Evolutionary conservation across 2,329 filamentous ascomycete genomes (phyloP).

Genomic region (Sporothrix euskadiensis): DNA sequence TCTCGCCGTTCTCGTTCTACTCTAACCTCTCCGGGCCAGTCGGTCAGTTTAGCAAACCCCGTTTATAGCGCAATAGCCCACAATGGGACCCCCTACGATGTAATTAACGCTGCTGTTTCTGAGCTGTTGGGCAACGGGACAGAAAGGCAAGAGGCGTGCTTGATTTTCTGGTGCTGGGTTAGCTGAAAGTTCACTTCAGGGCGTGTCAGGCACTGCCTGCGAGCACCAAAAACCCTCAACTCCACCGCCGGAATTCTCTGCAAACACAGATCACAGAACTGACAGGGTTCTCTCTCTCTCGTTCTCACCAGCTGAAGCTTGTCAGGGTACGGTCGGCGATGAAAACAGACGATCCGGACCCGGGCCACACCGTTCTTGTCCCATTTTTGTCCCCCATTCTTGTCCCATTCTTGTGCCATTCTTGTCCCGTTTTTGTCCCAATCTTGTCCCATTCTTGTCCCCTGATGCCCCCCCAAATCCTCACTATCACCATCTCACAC

Average conservation of each 20-base stretch:
- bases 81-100: conserved; percentile 14
- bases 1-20: not conserved
- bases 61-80: conserved; percentile 13
- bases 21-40: not conserved
- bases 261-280: not conserved
- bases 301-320: not conserved
- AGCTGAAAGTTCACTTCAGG: not conserved
- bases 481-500: not conserved
- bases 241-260: not conserved
- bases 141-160: no score
- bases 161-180: not conserved
- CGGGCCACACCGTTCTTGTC: not conserved
- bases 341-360: not conserved
- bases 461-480: no score
- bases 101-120: conserved; percentile 17
- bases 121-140: not conserved
- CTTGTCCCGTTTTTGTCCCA: not conserved
- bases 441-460: not conserved
- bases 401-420: no score
- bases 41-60: not conserved
- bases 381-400: not conserved
- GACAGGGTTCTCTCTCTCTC: not conserved
- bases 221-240: not conserved
- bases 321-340: conserved; percentile 1
- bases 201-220: not conserved